phyloP scores from a whole-genome alignment of 768 basidiomycete species.

The Udeniomyces megalosporus region DNA sequence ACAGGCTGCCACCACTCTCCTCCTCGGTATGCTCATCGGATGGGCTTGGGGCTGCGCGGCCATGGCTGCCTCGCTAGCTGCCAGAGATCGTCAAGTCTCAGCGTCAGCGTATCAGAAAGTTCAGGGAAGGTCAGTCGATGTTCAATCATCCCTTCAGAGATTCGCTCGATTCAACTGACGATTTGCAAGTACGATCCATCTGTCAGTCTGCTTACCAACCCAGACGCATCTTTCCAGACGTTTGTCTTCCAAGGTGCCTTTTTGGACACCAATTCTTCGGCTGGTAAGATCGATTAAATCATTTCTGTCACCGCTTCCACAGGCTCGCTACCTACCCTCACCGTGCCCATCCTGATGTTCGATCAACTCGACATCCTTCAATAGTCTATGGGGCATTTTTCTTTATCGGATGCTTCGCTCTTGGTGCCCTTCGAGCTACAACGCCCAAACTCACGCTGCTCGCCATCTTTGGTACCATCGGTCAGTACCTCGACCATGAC shows the following conservation, averaged over 20 bases:
- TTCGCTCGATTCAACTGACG: not conserved
- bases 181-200: not conserved
- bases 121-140: conserved; percentile 20
- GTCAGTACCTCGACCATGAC: conserved; percentile 19
- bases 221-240: conserved; percentile 30
- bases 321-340: not conserved
- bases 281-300: not conserved
- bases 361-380: conserved; percentile 17
- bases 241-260: conserved; percentile 40
- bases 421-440: conserved; percentile 37
- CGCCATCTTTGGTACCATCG: conserved; percentile 38
- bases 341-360: not conserved
- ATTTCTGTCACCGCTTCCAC: not conserved
- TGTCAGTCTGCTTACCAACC: conserved; percentile 19
- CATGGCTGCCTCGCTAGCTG: conserved; percentile 38
- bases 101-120: conserved; percentile 18
- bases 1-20: conserved; percentile 35
- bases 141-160: no score
- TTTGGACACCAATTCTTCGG: conserved; percentile 35
- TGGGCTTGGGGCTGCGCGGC: conserved; percentile 44
- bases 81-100: conserved; percentile 24
- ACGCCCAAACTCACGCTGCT: conserved; percentile 36
- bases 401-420: conserved; percentile 31
- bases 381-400: conserved; percentile 40
- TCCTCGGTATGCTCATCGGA: conserved; percentile 37